Evolutionary conservation across 2,329 filamentous ascomycete species (phyloP).

Genomic region (Thelonectria olida): DNA sequence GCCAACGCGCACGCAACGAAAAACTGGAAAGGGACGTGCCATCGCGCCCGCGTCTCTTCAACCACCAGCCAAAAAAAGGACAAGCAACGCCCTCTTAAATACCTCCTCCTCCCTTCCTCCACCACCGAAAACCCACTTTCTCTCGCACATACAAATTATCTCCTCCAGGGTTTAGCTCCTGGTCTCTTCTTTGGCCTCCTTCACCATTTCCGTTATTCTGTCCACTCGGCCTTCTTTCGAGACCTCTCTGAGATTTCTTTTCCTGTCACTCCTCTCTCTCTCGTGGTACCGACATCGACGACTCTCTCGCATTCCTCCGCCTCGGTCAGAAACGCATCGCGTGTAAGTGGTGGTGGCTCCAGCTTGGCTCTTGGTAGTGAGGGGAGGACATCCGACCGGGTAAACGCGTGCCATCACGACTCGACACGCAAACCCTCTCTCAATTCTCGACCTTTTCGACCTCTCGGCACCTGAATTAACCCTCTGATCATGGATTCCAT

Average conservation of each 20-base stretch:
- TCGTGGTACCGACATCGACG: too few relatives aligned
- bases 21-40: slow-evolving; percentile 18
- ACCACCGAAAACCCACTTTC: slow-evolving; percentile 1
- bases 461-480: not conserved
- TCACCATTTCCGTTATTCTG: not conserved
- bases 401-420: slow-evolving; percentile 13
- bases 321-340: not conserved
- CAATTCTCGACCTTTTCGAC: not conserved
- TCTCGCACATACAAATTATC: not conserved
- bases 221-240: slow-evolving; percentile 10
- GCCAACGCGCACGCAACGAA: slow-evolving; percentile 21
- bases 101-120: slow-evolving; percentile 16
- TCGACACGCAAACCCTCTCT: slow-evolving; percentile 7
- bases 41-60: slow-evolving; percentile 15
- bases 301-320: not conserved
- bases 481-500: slow-evolving; percentile 48
- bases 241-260: slow-evolving; percentile 4
- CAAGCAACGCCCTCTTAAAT: slow-evolving; percentile 16
- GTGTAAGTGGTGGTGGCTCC: slow-evolving; percentile 15
- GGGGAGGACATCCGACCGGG: slow-evolving; percentile 12
- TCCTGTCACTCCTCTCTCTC: not conserved
- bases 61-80: slow-evolving; percentile 11
- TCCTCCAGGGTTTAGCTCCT: not conserved
- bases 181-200: slow-evolving; percentile 18
- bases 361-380: slow-evolving; percentile 1